phyloP scores from a whole-genome alignment of 106 monocot species.

The Apostasia ramifera region DNA sequence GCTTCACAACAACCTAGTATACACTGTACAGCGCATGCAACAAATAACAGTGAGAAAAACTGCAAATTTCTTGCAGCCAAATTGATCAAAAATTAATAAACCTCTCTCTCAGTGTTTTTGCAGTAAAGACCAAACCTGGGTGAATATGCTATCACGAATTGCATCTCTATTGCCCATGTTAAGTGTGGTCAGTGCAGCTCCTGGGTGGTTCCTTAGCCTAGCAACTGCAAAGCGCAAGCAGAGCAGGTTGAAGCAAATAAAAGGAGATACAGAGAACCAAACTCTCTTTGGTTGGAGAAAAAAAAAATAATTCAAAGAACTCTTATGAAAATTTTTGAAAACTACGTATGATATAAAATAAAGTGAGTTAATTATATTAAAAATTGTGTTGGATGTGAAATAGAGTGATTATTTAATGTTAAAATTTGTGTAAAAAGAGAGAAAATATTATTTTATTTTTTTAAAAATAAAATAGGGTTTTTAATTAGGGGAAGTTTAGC shows the following conservation, averaged over 20 bases:
- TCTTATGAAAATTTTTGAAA: neutral
- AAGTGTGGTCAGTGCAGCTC: slow-evolving; percentile 57
- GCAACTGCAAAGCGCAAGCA: slow-evolving; percentile 41
- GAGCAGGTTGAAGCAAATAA: neutral
- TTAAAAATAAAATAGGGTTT: no score
- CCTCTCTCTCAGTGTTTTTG: slow-evolving; percentile 7
- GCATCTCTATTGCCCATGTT: slow-evolving; percentile 60
- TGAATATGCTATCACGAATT: slow-evolving; percentile 49
- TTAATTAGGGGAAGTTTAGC: no score
- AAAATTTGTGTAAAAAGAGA: neutral
- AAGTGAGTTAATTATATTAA: neutral
- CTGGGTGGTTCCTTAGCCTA: slow-evolving; percentile 79
- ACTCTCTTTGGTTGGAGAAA: neutral
- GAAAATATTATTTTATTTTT: no score
- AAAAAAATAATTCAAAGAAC: no score
- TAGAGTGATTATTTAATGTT: neutral
- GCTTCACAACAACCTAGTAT: no score
- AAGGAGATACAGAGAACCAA: neutral
- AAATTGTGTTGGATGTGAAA: neutral
- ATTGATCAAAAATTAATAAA: no score
- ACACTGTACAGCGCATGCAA: no score
- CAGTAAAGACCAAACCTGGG: slow-evolving; percentile 39
- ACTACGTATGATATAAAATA: neutral
- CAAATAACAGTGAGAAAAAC: no score
- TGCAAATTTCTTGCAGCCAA: no score